Conservation (phyloP, 192 early-diverging fungal species). For the Backusella parvicylindrica region DNA sequence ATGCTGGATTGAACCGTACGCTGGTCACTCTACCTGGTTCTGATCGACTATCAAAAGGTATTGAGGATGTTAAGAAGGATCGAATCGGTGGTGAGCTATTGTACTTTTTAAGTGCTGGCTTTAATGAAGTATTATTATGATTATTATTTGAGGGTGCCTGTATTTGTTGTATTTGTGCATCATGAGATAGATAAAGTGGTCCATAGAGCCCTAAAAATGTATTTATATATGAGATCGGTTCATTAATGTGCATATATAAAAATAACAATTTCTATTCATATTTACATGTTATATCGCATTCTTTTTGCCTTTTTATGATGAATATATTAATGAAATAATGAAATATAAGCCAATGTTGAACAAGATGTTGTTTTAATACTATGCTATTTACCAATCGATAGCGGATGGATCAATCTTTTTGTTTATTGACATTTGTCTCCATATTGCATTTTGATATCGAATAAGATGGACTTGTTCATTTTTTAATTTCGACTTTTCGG, state of each 20-base stretch:
- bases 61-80: background rate
- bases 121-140: background rate
- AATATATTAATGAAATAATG: no score
- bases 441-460: conserved; percentile 34
- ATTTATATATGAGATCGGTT: background rate
- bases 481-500: background rate
- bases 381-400: conserved; percentile 39
- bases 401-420: conserved; percentile 20
- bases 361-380: no score
- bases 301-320: conserved; percentile 28
- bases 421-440: conserved; percentile 31
- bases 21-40: background rate
- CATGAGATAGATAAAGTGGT: conserved; percentile 11
- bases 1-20: conserved; percentile 10
- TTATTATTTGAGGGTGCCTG: no score
- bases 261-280: background rate
- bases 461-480: conserved; percentile 18
- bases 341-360: no score
- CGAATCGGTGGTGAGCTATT: background rate
- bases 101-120: background rate
- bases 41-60: background rate
- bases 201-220: conserved; percentile 13
- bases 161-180: background rate
- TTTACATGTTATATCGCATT: conserved; percentile 35
- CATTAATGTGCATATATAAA: background rate